Base-by-base conservation (phyloP, 2,329 filamentous ascomycete genomes). In the Decorospora gaudefroyi region DNA sequence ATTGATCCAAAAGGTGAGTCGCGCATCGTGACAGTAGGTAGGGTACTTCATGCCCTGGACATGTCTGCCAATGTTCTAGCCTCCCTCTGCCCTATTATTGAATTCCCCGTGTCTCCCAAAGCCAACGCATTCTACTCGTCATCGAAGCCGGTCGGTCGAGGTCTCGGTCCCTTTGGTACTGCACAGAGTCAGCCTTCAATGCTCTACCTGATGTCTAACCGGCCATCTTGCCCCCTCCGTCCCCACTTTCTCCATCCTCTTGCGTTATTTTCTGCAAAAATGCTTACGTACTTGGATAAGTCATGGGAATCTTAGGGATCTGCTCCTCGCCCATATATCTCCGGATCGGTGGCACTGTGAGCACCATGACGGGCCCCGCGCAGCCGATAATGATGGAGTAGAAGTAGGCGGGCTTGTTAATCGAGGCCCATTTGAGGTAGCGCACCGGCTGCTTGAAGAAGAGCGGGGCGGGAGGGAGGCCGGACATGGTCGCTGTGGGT, bases 371-470 rank as follows among this genome's bases (percentile, higher is more conserved):
- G 23, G 92, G 93, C 8, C 90, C 90, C 42, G 83, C 64, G 54
- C 73, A 76, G 59, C 88, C 92, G 57, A 97, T 76, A 46, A 88
- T 68, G 64, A 89, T 76, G 62, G 88, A 90, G 81, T 84, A 97
- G 80, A 96, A 95, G 76, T 90, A 87, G 47, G 90, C 90, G 37
- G 93, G 93, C 72, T 87, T 88, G 73, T 93, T 86, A 75, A 90
- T 86, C 36, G 88, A 81, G 39, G 90, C 85, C 90, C 91, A 97
- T 74, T 86, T 86, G 65, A 88, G 75, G 83, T 96, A 97, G 63
- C 84, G 84, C 70, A 95, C 66, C 55, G 93, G 93, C 47, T 82
- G 80, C 57, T 83, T 80, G 84, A 87, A 96, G 86, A 99, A 96
- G 64, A 79, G 78, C 34, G 66, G 66, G n/a, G 53, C 44, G 31